Base-by-base conservation (phyloP, 805 yeast genomes). In the Candida pseudofarinosa region DNA sequence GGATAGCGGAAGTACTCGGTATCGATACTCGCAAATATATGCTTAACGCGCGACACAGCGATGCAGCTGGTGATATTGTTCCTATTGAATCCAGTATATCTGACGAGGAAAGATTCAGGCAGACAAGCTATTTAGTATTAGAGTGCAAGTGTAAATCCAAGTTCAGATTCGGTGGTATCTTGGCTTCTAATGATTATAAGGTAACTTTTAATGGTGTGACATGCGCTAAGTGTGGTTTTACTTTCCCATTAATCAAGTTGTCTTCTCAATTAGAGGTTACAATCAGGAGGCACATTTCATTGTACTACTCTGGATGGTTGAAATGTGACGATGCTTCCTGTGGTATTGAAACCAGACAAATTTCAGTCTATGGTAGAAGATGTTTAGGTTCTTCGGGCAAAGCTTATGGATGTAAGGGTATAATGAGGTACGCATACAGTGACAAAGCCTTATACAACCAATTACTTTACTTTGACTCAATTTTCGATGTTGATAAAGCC, bases 381-480 rank as follows among this genome's bases (percentile, higher is more conserved):
- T 89, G 98, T 61, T 72, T 88, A 45, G 85, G 87, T 34, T 62
- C 62, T 44, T 75, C 74, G 54, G 87, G 87, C 2, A 73, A 67
- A 34, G 80, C 82, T 1, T 74, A 69, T 49, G 80, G 80, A 16
- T 81, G 87, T 56, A 84, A 86, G 54, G 97, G 98, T 32, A 79
- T 84, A 8, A 84, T 89, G 88, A 71, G 79, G 45, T 85, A 81
- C 62, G 75, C 74, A 44, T 93, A 86, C 59, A 71, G 81, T 19
- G 96, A 88, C 60, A 84, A 83, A 57, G 83, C 80, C 40, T 71
- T 93, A 33, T 91, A 90, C 70, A 87, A 87, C 55, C 98, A 93
- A 64, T 68, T 93, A 50, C 71, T 86, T 35, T 91, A 88, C 56
- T 79, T 86, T 52, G 81, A 79, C 48, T 77, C 89, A 2, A 59